These are phyloP conservation scores for Prunus mume DNA, from an alignment of 306 rosid genomes.

Conservation along the genomic window DNA sequence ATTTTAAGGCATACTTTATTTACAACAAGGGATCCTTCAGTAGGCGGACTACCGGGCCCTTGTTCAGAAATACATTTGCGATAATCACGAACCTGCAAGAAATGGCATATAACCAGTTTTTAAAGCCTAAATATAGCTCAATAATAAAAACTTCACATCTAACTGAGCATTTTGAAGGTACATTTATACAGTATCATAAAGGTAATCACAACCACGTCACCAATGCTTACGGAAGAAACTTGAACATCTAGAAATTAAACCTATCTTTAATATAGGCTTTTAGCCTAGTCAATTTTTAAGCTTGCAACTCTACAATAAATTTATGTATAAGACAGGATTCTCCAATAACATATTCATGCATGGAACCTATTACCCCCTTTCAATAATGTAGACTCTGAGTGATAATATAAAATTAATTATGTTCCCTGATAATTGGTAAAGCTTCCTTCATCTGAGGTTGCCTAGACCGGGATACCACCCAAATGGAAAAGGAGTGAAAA, in stretches of 20 bases:
- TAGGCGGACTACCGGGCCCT: conserved; percentile 44
- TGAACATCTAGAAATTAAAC: no score
- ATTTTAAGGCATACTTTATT: conserved; percentile 74
- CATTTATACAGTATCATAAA: no score
- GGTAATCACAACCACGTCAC: no score
- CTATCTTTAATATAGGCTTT: no score
- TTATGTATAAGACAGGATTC: neutral
- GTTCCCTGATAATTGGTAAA: neutral
- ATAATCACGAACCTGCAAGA: conserved; percentile 76
- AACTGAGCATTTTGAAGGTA: no score
- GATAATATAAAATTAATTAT: no score
- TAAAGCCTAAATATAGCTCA: neutral
- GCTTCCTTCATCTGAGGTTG: neutral
- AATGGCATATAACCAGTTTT: conserved; percentile 18
- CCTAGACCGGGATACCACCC: neutral
- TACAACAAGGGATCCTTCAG: conserved; percentile 54
- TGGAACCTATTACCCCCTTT: neutral
- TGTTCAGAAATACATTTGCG: conserved; percentile 63
- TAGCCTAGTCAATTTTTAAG: neutral
- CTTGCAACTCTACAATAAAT: neutral
- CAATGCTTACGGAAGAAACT: no score
- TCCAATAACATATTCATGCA: neutral
- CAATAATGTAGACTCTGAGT: no score
- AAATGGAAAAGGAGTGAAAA: neutral
- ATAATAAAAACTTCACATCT: neutral